phyloP scores from a whole-genome alignment of 805 yeast genomes.

The Teunomyces kruisii region DNA sequence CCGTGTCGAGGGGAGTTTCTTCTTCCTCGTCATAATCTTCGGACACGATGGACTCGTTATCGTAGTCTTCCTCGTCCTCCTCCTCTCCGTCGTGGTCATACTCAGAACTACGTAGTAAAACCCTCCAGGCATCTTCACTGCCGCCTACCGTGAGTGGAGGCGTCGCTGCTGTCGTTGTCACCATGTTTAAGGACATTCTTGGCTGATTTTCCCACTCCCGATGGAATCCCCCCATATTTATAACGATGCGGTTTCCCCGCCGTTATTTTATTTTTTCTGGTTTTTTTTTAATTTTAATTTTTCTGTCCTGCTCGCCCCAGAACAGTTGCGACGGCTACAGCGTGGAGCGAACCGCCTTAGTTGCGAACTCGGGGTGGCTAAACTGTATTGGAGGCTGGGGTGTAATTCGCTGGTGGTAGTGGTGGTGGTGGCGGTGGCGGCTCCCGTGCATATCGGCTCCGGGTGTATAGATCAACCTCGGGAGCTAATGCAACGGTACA shows the following conservation, averaged over 20 bases:
- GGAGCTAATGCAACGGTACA: no score
- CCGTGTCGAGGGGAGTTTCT: neutral
- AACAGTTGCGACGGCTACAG: no score
- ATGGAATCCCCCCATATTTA: slow-evolving; percentile 1
- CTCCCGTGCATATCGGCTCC: no score
- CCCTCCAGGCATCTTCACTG: neutral
- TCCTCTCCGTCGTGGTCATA: neutral
- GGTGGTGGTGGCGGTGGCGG: neutral
- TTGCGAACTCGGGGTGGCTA: neutral
- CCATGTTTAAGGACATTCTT: neutral
- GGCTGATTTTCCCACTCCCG: neutral
- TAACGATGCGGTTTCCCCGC: slow-evolving; percentile 1
- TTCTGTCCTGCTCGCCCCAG: neutral
- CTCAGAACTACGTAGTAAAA: neutral
- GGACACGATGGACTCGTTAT: neutral
- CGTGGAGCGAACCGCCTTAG: neutral
- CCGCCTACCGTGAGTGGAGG: neutral
- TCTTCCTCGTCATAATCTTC: slow-evolving; percentile 1
- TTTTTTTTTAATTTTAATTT: neutral
- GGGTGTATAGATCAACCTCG: no score
- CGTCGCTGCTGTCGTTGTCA: neutral
- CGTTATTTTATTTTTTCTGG: neutral
- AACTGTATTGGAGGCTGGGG: neutral
- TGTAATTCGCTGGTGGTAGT: no score
- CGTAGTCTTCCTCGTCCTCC: neutral